Conservation (phyloP, 352 stramenopile species). For the Pythium guiyangense region DNA sequence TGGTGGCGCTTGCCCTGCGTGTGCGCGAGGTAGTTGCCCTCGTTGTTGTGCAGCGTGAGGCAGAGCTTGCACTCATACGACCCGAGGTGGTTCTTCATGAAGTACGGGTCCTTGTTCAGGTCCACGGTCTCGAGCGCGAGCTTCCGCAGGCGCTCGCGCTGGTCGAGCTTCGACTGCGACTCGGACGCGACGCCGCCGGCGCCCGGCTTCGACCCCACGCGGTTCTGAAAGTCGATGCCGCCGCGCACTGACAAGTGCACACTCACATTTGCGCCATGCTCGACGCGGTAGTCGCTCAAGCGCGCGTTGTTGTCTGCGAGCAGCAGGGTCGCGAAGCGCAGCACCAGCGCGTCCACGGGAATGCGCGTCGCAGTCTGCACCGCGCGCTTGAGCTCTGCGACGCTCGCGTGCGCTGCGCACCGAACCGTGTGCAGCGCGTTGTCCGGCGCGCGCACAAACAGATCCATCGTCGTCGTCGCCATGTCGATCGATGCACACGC, state of each 20-base stretch:
- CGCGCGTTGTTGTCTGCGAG: constrained; percentile 16
- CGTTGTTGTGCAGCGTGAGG: constrained; percentile 98
- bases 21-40: constrained; percentile 99
- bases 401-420: constrained; percentile 6
- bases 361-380: constrained; percentile 17
- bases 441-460: constrained; percentile 22
- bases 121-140: constrained; percentile 99
- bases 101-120: constrained; percentile 99
- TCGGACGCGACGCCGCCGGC: constrained; percentile 72
- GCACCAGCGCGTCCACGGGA: constrained; percentile 12
- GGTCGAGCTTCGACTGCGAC: constrained; percentile 87
- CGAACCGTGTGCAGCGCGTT: constrained; percentile 14
- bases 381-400: constrained; percentile 15
- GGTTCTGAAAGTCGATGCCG: constrained; percentile 86
- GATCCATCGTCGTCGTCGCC: constrained; percentile 13
- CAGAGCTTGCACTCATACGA: constrained; percentile 99
- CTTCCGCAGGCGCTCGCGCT: constrained; percentile 95
- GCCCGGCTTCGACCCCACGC: constrained; percentile 76
- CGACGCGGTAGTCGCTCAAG: constrained; percentile 15
- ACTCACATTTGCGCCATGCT: constrained; percentile 14
- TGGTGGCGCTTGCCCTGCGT: constrained; percentile 99
- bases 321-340: constrained; percentile 18
- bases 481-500: no score
- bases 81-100: constrained; percentile 99
- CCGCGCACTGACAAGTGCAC: constrained; percentile 14